These are phyloP conservation scores for Sporormia fimetaria DNA, from an alignment of 495 filamentous ascomycete species.

Conservation along the genomic window DNA sequence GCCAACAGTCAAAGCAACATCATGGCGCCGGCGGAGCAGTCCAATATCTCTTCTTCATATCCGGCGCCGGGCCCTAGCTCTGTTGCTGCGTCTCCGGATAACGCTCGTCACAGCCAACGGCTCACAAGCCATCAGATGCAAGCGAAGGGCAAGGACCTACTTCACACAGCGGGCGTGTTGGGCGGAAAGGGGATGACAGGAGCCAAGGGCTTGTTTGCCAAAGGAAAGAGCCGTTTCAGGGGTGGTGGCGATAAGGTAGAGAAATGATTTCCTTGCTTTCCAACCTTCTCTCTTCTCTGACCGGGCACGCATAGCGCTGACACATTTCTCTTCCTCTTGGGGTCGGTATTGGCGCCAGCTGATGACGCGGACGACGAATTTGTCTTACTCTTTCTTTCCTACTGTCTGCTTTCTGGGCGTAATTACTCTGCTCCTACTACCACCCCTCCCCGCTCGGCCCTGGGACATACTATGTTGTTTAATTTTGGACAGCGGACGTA, in stretches of 20 bases:
- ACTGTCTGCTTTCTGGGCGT: no score
- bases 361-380: conserved; percentile 4
- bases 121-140: conserved; percentile 19
- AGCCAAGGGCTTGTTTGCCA: conserved; percentile 76
- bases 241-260: conserved; percentile 70
- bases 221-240: conserved; percentile 69
- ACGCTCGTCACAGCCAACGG: background rate
- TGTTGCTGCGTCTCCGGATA: background rate
- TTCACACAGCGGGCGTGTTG: conserved; percentile 64
- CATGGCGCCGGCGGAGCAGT: conserved; percentile 11
- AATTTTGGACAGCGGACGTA: conserved; percentile 3
- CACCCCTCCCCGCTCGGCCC: no score
- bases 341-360: background rate
- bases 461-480: conserved; percentile 1
- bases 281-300: conserved; percentile 3
- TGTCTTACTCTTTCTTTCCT: background rate
- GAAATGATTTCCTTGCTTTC: conserved; percentile 38
- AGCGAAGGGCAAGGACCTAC: conserved; percentile 65
- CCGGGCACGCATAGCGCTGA: conserved; percentile 3
- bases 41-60: conserved; percentile 10
- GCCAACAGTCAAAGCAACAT: conserved; percentile 1
- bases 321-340: conserved; percentile 9
- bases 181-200: conserved; percentile 62
- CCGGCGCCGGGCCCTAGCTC: conserved; percentile 7
- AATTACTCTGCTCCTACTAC: no score